phyloP scores from a whole-genome alignment of 1,284 basidiomycete species.

The Malassezia psittaci region DNA sequence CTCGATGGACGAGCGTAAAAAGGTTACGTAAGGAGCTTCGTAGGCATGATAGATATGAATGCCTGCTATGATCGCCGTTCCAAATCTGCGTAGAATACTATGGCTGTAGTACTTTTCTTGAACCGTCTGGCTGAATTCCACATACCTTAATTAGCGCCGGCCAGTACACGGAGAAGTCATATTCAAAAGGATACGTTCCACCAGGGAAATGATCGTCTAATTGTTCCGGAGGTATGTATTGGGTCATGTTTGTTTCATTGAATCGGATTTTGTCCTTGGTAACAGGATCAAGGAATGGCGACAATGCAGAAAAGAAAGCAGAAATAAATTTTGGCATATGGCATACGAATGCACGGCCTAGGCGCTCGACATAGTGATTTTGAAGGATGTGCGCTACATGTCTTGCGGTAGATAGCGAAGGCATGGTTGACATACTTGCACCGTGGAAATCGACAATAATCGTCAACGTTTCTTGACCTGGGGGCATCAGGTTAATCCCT shows the following conservation, averaged over 20 bases:
- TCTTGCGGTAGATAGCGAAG: conserved; percentile 25
- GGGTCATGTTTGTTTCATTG: conserved; percentile 57
- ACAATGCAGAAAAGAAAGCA: conserved; percentile 63
- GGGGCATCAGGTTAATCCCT: conserved; percentile 37
- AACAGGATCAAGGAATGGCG: conserved; percentile 78
- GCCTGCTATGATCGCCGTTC: background rate
- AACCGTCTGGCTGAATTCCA: conserved; percentile 26
- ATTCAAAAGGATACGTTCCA: conserved; percentile 66
- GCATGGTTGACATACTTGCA: conserved; percentile 28
- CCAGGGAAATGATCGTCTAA: conserved; percentile 69
- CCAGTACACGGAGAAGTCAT: conserved; percentile 64
- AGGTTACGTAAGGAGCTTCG: conserved; percentile 52
- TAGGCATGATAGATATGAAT: background rate
- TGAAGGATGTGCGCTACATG: conserved; percentile 60
- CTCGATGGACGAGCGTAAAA: conserved; percentile 99
- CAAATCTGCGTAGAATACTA: background rate
- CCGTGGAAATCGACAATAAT: conserved; percentile 37
- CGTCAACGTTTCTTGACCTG: conserved; percentile 30
- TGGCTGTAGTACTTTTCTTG: conserved; percentile 1
- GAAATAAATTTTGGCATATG: conserved; percentile 58
- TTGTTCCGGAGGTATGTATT: conserved; percentile 64
- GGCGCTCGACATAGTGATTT: conserved; percentile 78
- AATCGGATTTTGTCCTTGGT: conserved; percentile 78
- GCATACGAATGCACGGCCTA: conserved; percentile 72
- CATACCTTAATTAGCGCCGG: conserved; percentile 23